Base-by-base conservation (phyloP, 129 eudicot species). In the Flaveria linearis region DNA sequence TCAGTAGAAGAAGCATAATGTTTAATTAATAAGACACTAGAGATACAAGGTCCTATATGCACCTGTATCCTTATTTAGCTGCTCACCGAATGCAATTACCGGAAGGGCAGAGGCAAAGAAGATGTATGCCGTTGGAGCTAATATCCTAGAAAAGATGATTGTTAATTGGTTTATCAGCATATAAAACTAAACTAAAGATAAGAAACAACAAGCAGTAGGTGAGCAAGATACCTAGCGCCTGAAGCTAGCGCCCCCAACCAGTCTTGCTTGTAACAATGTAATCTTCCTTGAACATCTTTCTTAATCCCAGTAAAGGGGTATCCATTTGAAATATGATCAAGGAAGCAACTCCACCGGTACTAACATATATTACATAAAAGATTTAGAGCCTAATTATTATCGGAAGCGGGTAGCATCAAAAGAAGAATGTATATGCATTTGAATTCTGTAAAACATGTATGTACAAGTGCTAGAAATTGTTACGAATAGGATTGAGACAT, bases 31-130 rank as follows among this genome's bases (percentile, higher is more conserved):
- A 41, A 72, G 23, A 39, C 18, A 23, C 11, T 25, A 20, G 3
- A 26, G 13, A 64, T 11, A 13, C 18, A 3, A 53, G n/a, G 56
- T 51, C 11, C 0, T 36, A 56, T 55, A 10, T 43, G 43, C 43
- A 88, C 98, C 98, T 82, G 98, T 93, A 43, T 91, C 91, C 70
- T 89, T 85, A 68, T 88, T 93, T 75, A 93, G 73, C 63, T 90
- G 98, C 84, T 93, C 96, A 46, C 98, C 98, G 69, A 93, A 93
- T 64, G 98, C 96, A 80, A 91, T 91, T 28, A 87, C 98, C 23
- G 97, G 98, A 74, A 90, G 92, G 76, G 98, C 91, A 25, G 98
- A 92, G 49, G 98, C 96, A 82, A 92, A 92, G 86, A 89, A 92
- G 28, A 90, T 86, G 75, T 87, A 92, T 28, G 96, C 87, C 5